Conservation (phyloP, 257 asterid species). For the Hygrophila difformis region DNA sequence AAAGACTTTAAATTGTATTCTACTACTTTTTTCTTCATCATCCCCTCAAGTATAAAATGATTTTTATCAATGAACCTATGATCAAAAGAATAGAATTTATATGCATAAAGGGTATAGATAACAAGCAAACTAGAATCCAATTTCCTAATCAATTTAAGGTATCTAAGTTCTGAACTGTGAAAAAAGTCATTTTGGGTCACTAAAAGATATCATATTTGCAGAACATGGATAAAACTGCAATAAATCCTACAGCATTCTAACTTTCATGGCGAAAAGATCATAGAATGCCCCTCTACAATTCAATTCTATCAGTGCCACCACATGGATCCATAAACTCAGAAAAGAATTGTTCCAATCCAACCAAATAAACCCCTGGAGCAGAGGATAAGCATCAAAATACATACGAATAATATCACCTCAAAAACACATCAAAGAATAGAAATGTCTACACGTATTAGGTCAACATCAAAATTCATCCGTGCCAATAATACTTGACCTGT, state of each 20-base stretch:
- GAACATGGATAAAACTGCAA: not conserved
- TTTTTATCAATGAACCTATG: not conserved
- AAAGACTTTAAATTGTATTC: conserved; percentile 2
- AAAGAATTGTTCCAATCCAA: conserved; percentile 3
- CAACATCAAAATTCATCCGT: not conserved
- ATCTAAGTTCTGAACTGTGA: no score
- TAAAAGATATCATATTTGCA: not conserved
- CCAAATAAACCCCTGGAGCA: not conserved
- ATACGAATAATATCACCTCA: conserved; percentile 5
- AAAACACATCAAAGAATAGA: conserved; percentile 1
- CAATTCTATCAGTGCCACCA: conserved; percentile 7
- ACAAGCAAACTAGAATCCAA: not conserved
- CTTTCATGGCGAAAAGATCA: conserved; percentile 9
- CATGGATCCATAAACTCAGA: conserved; percentile 3
- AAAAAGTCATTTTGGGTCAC: not conserved
- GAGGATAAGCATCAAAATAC: not conserved
- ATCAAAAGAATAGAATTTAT: not conserved
- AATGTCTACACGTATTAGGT: not conserved
- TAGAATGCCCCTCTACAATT: conserved; percentile 2
- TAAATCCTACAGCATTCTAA: conserved; percentile 6
- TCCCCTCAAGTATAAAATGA: conserved; percentile 5
- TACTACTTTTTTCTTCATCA: conserved; percentile 7
- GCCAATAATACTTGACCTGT: conserved; percentile 39
- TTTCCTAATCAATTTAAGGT: conserved; percentile 6
- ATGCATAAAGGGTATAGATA: not conserved